Base-by-base conservation (phyloP, 495 filamentous ascomycete species). In the Trichoderma asperelloides region DNA sequence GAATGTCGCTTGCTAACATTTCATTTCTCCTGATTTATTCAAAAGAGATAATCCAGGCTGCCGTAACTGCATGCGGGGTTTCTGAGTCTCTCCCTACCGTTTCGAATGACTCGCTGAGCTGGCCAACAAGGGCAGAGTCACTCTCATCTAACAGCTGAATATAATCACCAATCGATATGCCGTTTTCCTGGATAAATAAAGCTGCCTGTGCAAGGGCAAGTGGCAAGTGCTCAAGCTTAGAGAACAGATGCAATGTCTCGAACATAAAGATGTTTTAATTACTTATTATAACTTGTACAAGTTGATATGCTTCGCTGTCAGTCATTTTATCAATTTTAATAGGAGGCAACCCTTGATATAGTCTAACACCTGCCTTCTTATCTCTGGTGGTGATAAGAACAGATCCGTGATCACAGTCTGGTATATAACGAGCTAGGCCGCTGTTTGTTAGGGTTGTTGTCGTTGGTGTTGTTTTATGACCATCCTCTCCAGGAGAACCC, bases 151-250 rank as follows among this genome's bases (percentile, higher is more conserved):
- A 69, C 0, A 79, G 72, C 39, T 73, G 57, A 15, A 82, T 69
- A 63, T 81, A 82, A 3, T 69, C 43, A 15, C 51, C 28, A 7
- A 77, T 66, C 0, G 69, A 66, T 6, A 81, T 73, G 5, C 40
- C 39, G 33, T 79, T 83, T 67, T 78, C 73, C 62, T 76, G 77
- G 15, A 86, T 83, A 68, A 78, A 85, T 18, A 80, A 74, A n/a
- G 79, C 73, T 5, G 83, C 82, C 67, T 86, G 82, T 33, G 70
- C 74, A 41, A 84, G 74, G 6, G 83, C 83, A 15, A 86, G 73
- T 8, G 81, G 82, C 2, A 84, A 72, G 62, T 71, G 72, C 27
- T 72, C 72, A 25, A 85, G 74, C 23, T 73, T 66, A 62, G 76
- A 65, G 0, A 83, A 71, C 27, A 85, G 74, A 18, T 13, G 60